These are phyloP conservation scores for Paramyrothecium roridum DNA, from an alignment of 2,329 filamentous ascomycete genomes.

Conservation along the genomic window DNA sequence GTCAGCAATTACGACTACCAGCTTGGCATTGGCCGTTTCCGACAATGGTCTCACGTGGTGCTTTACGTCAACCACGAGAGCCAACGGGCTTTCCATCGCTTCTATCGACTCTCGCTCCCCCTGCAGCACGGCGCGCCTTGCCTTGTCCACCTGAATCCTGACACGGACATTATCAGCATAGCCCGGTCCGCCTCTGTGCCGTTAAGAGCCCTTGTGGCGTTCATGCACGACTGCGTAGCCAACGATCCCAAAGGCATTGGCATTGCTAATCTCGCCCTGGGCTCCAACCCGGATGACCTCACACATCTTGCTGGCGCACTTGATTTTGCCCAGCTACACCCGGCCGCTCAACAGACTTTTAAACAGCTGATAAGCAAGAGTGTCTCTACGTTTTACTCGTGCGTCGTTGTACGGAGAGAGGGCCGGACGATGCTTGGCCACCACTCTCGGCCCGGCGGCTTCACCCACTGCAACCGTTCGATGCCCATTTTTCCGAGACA, in stretches of 20 bases:
- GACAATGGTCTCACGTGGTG: neutral
- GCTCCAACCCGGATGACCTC: no score
- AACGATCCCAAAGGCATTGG: neutral
- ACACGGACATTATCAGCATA: neutral
- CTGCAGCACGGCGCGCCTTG: neutral
- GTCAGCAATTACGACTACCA: neutral
- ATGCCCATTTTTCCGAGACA: no score
- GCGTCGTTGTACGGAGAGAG: no score
- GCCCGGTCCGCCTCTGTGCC: neutral
- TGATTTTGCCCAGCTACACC: no score
- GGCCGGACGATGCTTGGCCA: no score
- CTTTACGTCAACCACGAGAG: neutral
- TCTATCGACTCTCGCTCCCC: neutral
- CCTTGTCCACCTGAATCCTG: neutral
- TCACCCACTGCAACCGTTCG: no score
- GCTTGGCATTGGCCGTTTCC: neutral
- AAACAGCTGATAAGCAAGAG: no score
- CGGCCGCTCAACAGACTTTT: no score
- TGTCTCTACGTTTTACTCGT: no score
- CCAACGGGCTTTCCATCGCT: neutral
- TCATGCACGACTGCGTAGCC: neutral
- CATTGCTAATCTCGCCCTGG: no score
- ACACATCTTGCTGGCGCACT: no score
- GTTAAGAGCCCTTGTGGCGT: neutral
- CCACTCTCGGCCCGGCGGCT: no score